Evolutionary conservation across 257 asterid species (phyloP), one percentile per base, ranked within the genome.

Genomic region (Solanum gandarillasii): DNA sequence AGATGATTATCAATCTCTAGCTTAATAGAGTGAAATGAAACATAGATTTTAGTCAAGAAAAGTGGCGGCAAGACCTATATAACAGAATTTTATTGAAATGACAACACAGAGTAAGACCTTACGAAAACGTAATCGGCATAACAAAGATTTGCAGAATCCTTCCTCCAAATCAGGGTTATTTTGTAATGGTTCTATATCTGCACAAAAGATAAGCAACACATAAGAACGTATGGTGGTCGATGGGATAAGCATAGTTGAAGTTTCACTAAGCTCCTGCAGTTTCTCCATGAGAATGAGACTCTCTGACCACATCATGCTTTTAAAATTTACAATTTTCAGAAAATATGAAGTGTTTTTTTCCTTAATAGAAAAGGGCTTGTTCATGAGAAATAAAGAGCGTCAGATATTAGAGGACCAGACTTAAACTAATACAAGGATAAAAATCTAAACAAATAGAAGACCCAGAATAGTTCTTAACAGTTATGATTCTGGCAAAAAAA

Each of bases 111-210:
- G 90, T 92, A 92, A 94, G 99, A 97, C 99, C 99, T 97, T 97
- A 97, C 99, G 99, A 94, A 97, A 96, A 91, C 99, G 99, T 93
- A 96, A 94, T 90, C 99, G 99, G 94, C 98, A 95, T 88, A 96
- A 89, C 90, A 96, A 88, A 86, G 99, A 94, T 92, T 91, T 94
- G 95, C 99, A 97, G 83, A 92, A 92, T 86, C 99, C 99, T 94
- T 96, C 99, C 93, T 97, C 99, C 91, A 95, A 92, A 93, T 95
- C 95, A 14, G 90, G 92, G 90, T 93, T 92, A 87, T 89, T 90
- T 92, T 97, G 99, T 68, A 95, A 89, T 74, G 99, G 99, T 90
- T 97, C 99, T 36, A 94, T 74, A 93, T 97, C 99, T 97, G 98
- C 93, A 91, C 79, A 85, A 84, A 85, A 75, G 32, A 18, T 85